phyloP scores from a whole-genome alignment of 306 rosid genomes.

The Macrotyloma uniflorum region DNA sequence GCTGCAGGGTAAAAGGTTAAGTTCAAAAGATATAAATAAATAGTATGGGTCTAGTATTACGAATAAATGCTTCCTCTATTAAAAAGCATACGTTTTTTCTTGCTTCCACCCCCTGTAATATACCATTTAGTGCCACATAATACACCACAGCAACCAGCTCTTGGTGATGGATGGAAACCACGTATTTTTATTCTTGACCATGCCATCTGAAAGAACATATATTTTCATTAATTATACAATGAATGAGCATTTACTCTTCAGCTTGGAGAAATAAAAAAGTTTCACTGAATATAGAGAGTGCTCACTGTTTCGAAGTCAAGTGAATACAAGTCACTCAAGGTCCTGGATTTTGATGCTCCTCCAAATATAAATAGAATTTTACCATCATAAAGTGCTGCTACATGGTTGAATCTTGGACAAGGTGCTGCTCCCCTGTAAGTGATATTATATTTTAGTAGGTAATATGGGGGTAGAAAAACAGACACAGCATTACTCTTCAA shows the following conservation, averaged over 20 bases:
- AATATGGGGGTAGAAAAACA: not conserved
- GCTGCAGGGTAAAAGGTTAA: not conserved
- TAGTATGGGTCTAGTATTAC: slow-evolving; percentile 3
- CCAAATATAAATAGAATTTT: slow-evolving; percentile 81
- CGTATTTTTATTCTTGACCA: slow-evolving; percentile 89
- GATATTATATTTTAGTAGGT: slow-evolving; percentile 8
- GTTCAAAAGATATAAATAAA: slow-evolving; percentile 5
- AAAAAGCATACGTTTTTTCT: slow-evolving; percentile 73
- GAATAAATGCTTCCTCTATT: not conserved
- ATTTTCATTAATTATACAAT: slow-evolving; percentile 34
- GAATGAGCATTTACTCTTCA: slow-evolving; percentile 20
- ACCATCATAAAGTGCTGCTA: slow-evolving; percentile 83
- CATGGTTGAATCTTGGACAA: slow-evolving; percentile 85
- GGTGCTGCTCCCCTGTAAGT: slow-evolving; percentile 87
- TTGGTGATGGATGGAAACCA: slow-evolving; percentile 91
- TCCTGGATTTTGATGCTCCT: slow-evolving; percentile 83
- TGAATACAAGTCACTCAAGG: slow-evolving; percentile 84
- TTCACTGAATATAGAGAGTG: slow-evolving; percentile 27
- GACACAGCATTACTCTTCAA: not conserved
- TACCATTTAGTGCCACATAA: slow-evolving; percentile 92
- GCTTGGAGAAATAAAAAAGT: slow-evolving; percentile 27
- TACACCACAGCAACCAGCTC: slow-evolving; percentile 87
- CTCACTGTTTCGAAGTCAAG: slow-evolving; percentile 89
- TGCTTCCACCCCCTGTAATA: slow-evolving; percentile 92
- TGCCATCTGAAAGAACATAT: slow-evolving; percentile 71